phyloP scores from a whole-genome alignment of 2,329 filamentous ascomycete species.

The Calonectria fujianensis region DNA sequence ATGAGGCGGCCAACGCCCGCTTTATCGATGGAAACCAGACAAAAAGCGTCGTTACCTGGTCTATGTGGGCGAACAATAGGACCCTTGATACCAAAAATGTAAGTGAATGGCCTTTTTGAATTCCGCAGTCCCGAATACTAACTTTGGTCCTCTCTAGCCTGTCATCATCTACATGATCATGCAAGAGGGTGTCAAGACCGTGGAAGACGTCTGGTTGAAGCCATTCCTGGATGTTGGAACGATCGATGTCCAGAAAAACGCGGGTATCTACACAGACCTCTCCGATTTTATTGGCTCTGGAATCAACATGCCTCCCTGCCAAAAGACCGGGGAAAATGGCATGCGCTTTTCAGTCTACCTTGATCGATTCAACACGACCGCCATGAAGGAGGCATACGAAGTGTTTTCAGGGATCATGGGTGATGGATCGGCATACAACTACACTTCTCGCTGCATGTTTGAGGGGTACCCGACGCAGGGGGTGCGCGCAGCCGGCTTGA shows the following conservation, averaged over 20 bases:
- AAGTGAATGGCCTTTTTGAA: constrained; percentile 30
- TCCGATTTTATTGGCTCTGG: constrained; percentile 48
- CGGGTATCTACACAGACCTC: constrained; percentile 48
- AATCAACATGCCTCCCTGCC: constrained; percentile 42
- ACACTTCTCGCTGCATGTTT: constrained; percentile 69
- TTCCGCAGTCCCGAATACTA: background rate
- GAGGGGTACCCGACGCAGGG: constrained; percentile 72
- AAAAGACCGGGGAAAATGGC: constrained; percentile 48
- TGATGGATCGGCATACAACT: constrained; percentile 39
- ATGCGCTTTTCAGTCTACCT: constrained; percentile 53
- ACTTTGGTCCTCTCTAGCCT: constrained; percentile 53
- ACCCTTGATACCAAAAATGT: constrained; percentile 64
- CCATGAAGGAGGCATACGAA: constrained; percentile 44
- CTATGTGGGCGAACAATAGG: constrained; percentile 66
- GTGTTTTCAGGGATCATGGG: constrained; percentile 44
- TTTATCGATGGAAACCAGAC: constrained; percentile 64
- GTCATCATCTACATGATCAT: constrained; percentile 66
- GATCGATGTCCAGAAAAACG: constrained; percentile 53
- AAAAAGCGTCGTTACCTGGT: constrained; percentile 69
- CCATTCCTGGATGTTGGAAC: constrained; percentile 67
- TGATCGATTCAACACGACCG: constrained; percentile 40
- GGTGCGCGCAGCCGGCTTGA: constrained; percentile 40
- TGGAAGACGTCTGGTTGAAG: constrained; percentile 63
- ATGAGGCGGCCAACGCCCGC: constrained; percentile 66
- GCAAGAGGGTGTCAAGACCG: constrained; percentile 64